Percentiles rank a stretch among this genome's conserved stretches.
Conservation (phyloP, 495 filamentous ascomycete species). For the Acidiella bohemica region DNA sequence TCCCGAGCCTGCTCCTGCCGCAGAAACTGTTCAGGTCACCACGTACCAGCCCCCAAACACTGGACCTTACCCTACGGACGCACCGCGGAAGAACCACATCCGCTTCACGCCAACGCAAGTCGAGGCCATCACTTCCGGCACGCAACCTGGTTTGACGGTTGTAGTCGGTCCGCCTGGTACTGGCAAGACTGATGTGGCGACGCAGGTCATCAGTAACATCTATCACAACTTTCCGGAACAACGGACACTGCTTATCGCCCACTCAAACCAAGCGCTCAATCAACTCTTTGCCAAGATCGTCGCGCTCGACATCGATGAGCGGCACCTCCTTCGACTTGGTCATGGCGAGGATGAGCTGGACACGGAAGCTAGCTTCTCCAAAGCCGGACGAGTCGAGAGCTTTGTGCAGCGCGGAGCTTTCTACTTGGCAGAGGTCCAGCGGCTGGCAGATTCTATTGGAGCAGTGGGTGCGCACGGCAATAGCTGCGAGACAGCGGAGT, state of each 20-base stretch:
- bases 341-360: conserved; percentile 91
- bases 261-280: conserved; percentile 95
- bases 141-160: conserved; percentile 85
- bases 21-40: conserved; percentile 63
- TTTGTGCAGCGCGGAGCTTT: conserved; percentile 79
- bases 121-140: conserved; percentile 85
- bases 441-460: conserved; percentile 66
- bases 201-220: conserved; percentile 96
- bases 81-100: conserved; percentile 67
- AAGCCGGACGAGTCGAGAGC: conserved; percentile 86
- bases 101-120: conserved; percentile 86
- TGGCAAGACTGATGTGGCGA: conserved; percentile 96
- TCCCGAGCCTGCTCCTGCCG: conserved; percentile 43
- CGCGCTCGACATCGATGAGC: conserved; percentile 84
- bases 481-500: conserved; percentile 91
- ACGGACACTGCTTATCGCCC: conserved; percentile 82
- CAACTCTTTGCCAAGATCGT: conserved; percentile 99
- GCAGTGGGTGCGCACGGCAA: conserved; percentile 85
- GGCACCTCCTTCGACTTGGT: conserved; percentile 82
- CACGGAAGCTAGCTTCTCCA: conserved; percentile 78
- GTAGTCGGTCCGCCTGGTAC: conserved; percentile 94
- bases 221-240: conserved; percentile 95
- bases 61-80: conserved; percentile 82
- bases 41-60: conserved; percentile 86
- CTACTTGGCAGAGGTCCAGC: conserved; percentile 73